Evolutionary conservation across 1,284 basidiomycete genomes (phyloP).

Genomic region (Peniophora sp.): DNA sequence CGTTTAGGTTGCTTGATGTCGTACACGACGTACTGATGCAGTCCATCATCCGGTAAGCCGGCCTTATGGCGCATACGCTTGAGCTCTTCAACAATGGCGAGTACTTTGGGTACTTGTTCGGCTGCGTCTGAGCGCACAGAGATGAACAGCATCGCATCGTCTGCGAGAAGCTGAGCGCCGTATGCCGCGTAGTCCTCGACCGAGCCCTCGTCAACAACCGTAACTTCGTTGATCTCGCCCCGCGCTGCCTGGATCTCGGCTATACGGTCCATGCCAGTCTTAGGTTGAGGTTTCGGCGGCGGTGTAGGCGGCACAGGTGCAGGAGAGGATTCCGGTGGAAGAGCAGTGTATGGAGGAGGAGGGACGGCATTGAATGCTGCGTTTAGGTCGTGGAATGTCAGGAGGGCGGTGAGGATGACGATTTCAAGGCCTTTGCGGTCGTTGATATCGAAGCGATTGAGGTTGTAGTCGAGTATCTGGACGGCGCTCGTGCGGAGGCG

Average conservation of each 20-base stretch:
- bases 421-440: conserved; percentile 82
- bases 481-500: conserved; percentile 57
- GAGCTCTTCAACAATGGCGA: conserved; percentile 72
- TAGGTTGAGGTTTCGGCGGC: conserved; percentile 56
- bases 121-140: conserved; percentile 60
- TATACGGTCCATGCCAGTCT: conserved; percentile 56
- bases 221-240: conserved; percentile 68
- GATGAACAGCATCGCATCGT: conserved; percentile 74
- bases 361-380: conserved; percentile 40
- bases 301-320: conserved; percentile 27
- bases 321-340: background rate
- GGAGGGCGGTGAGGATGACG: conserved; percentile 63
- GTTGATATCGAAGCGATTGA: conserved; percentile 73
- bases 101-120: conserved; percentile 65
- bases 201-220: conserved; percentile 56
- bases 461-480: conserved; percentile 84
- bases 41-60: conserved; percentile 48
- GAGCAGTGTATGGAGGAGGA: conserved; percentile 6
- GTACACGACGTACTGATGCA: conserved; percentile 75
- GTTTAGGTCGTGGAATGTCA: conserved; percentile 70
- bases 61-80: conserved; percentile 69
- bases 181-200: conserved; percentile 64
- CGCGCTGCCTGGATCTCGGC: conserved; percentile 57
- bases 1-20: conserved; percentile 49
- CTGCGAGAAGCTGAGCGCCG: conserved; percentile 60